Base-by-base conservation (phyloP, 2,329 filamentous ascomycete genomes). In the Aspergillus ustus region DNA sequence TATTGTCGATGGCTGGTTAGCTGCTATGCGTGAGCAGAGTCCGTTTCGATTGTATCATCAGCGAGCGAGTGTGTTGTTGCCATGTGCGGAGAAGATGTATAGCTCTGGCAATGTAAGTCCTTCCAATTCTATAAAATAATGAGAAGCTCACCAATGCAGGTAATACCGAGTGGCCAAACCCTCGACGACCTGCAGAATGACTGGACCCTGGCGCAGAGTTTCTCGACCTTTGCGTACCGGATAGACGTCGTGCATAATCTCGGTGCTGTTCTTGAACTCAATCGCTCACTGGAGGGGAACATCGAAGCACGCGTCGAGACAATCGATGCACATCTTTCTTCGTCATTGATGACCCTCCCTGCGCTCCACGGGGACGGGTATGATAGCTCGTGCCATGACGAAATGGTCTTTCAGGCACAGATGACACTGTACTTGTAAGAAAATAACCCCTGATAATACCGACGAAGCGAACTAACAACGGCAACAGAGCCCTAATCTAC, bases 191-290 rank as follows among this genome's bases (percentile, higher is more conserved):
- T 75, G 9, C 58, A 92, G 61, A 85, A 91, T 52, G 76, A 83
- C 64, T 83, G 89, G 43, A 91, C 92, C 67, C 83, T 84, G 1
- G 85, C 85, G 8, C 54, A 61, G 20, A 31, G 88, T n/a, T 82
- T 83, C 31, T 93, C 91, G 0, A 94, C 92, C 0, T 93, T 91
- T 72, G 84, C 91, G 1, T 94, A 94, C 74, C 87, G 91, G 15
- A 89, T 96, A 57, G 87, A 91, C 43, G 90, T 91, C 1, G 86
- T 88, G 15, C 85, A 89, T 2, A 91, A 92, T 63, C 80, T 96
- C 0, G 90, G 89, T 6, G 85, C 87, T 63, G 88, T 94, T 63
- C 86, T 95, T 57, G 59, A 70, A 51, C 50, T 75, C 7, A 71
- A 68, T 34, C 65, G 58, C n/a, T 66, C 63, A 6, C 57, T 67